Base-by-base conservation (phyloP, 495 filamentous ascomycete species). In the Sporormia fimetaria region DNA sequence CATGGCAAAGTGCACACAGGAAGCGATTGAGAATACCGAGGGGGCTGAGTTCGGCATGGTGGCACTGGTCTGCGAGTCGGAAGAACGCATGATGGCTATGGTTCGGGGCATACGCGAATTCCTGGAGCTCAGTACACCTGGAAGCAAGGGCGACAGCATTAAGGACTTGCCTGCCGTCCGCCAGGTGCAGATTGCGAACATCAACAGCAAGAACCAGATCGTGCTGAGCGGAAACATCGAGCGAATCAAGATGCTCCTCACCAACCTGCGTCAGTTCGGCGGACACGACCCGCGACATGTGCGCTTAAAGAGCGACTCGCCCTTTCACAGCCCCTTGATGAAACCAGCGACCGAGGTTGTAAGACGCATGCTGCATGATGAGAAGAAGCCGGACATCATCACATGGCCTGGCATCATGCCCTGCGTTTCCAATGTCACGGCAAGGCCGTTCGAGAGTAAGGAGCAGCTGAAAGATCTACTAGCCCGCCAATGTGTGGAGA, bases 171-270 rank as follows among this genome's bases (percentile, higher is more conserved):
- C 81, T 26, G 68, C 83, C 3, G 83, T 88, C 39, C 72, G 90
- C 52, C 81, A 93, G 59, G 86, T 98, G 39, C 68, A 80, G 37
- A 86, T 98, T 44, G 90, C 86, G 21, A 98, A 98, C 54, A 76
- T 94, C 62, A 98, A 98, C 62, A 80, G 75, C 49, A 90, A 84
- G 61, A 94, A 92, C 53, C 90, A 98, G 59, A 92, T 98, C 53
- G 90, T 98, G 39, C 66, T 98, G 23, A 87, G 80, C 49, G 90
- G 90, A 2, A 90, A 77, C 57, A 76, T 96, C 28, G 78, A 81
- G 51, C 68, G 76, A 40, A 94, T 96, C 57, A 80, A 78, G 51
- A 77, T 78, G 22, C 76, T 94, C n/a, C 61, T 94, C 16, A 77
- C 85, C 10, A 86, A 98, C 56, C 67, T 98, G 40, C 70, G 90